Percentiles rank a stretch among this genome's conserved stretches.
These are phyloP conservation scores for Erigeron philadelphicus DNA, from an alignment of 140 eudicot genomes.

Conservation along the genomic window DNA sequence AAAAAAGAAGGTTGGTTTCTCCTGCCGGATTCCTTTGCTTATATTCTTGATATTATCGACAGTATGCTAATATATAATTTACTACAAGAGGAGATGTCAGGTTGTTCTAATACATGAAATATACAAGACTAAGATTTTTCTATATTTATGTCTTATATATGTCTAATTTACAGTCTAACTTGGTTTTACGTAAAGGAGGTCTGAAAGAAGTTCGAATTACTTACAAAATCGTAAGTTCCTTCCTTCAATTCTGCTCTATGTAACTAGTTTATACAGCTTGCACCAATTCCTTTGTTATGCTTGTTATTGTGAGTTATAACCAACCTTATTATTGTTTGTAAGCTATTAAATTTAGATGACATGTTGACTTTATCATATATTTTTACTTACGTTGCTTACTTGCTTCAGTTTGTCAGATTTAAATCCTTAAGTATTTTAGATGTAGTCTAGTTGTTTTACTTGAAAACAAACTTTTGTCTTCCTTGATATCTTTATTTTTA, in stretches of 20 bases:
- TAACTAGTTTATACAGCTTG: neutral
- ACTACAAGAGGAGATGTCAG: neutral
- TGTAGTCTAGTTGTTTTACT: no score
- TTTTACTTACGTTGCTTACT: no score
- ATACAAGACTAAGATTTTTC: constrained; percentile 24
- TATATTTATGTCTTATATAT: neutral
- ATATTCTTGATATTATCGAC: neutral
- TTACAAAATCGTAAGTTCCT: constrained; percentile 53
- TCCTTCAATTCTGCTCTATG: neutral
- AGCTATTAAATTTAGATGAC: no score
- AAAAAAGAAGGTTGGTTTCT: constrained; percentile 46
- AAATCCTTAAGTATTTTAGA: no score
- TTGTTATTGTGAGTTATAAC: neutral
- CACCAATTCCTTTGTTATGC: neutral
- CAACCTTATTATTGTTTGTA: neutral
- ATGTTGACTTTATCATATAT: no score
- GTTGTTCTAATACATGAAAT: neutral
- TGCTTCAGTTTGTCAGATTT: no score
- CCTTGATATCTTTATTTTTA: no score
- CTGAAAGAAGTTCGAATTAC: constrained; percentile 57
- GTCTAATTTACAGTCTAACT: constrained; percentile 38
- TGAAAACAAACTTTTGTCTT: no score
- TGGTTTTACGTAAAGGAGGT: constrained; percentile 39
- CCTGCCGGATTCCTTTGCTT: neutral
- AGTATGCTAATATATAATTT: neutral